These are phyloP conservation scores for Crepidotus variabilis DNA, from an alignment of 768 basidiomycete genomes.

Conservation along the genomic window DNA sequence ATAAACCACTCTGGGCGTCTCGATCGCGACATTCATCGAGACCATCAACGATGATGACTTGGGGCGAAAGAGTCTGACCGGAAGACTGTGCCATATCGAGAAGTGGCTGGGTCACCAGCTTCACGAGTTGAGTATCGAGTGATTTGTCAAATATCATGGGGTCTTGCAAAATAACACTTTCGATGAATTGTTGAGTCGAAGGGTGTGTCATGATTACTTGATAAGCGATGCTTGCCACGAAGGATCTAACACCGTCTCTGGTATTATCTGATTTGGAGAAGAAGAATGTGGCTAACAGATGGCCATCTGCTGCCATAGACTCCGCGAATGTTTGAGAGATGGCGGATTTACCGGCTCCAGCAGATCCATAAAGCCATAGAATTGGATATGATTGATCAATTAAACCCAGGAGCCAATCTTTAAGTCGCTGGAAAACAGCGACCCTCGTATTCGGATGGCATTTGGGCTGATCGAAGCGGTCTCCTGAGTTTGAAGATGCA, in stretches of 20 bases:
- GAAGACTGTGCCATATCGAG: not conserved
- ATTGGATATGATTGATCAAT: not conserved
- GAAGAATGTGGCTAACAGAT: slow-evolving; percentile 8
- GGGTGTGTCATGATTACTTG: slow-evolving; percentile 6
- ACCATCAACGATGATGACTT: slow-evolving; percentile 17
- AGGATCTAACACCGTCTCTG: not conserved
- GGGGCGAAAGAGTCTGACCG: not conserved
- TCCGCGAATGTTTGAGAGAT: slow-evolving; percentile 8
- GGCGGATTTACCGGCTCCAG: slow-evolving; percentile 14
- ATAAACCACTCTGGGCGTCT: slow-evolving; percentile 7
- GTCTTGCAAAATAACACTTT: slow-evolving; percentile 2
- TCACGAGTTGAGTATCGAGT: slow-evolving; percentile 4
- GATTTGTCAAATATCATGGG: slow-evolving; percentile 5
- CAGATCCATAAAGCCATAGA: slow-evolving; percentile 12
- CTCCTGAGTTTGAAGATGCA: not conserved
- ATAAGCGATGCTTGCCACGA: slow-evolving; percentile 13
- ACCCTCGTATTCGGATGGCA: not conserved
- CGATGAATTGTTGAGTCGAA: not conserved
- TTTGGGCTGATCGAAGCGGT: not conserved
- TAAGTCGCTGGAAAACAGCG: not conserved
- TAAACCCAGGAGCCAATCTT: not conserved
- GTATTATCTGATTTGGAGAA: slow-evolving; percentile 2
- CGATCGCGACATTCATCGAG: slow-evolving; percentile 14
- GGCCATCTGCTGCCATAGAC: not conserved
- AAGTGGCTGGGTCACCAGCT: slow-evolving; percentile 8